Conservation (phyloP, 2,329 filamentous ascomycete species). For the Phoma sp. region DNA sequence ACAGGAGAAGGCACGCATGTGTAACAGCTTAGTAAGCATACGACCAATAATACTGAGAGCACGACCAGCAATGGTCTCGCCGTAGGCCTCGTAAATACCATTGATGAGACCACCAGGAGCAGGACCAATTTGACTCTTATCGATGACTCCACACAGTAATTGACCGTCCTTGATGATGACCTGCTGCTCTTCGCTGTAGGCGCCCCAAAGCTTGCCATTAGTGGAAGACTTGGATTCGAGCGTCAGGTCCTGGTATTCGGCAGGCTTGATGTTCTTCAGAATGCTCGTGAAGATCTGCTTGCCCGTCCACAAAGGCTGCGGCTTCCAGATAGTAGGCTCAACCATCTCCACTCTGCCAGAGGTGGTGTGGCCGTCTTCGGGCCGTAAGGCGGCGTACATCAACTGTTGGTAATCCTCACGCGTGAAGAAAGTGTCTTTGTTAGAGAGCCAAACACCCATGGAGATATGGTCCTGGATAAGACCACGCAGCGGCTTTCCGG, state of each 20-base stretch:
- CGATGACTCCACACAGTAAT: conserved; percentile 86
- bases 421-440: conserved; percentile 88
- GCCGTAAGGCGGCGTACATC: conserved; percentile 87
- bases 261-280: conserved; percentile 86
- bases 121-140: conserved; percentile 94
- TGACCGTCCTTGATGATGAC: conserved; percentile 88
- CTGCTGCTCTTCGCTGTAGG: conserved; percentile 74
- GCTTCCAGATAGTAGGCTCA: conserved; percentile 81
- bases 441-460: conserved; percentile 89
- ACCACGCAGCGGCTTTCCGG: conserved; percentile 91
- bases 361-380: conserved; percentile 87
- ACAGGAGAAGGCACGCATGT: conserved; percentile 95
- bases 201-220: conserved; percentile 78
- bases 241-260: conserved; percentile 76
- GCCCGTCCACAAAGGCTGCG: conserved; percentile 85
- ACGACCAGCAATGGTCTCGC: conserved; percentile 83
- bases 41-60: conserved; percentile 88
- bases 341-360: conserved; percentile 82
- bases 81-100: conserved; percentile 91
- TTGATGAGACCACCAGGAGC: conserved; percentile 87
- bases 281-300: conserved; percentile 96
- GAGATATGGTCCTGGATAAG: conserved; percentile 98
- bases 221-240: conserved; percentile 82
- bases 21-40: conserved; percentile 84
- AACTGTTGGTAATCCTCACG: conserved; percentile 89